Evolutionary conservation across 2,329 filamentous ascomycete genomes (phyloP).

Genomic region (Colletotrichum spinosum): DNA sequence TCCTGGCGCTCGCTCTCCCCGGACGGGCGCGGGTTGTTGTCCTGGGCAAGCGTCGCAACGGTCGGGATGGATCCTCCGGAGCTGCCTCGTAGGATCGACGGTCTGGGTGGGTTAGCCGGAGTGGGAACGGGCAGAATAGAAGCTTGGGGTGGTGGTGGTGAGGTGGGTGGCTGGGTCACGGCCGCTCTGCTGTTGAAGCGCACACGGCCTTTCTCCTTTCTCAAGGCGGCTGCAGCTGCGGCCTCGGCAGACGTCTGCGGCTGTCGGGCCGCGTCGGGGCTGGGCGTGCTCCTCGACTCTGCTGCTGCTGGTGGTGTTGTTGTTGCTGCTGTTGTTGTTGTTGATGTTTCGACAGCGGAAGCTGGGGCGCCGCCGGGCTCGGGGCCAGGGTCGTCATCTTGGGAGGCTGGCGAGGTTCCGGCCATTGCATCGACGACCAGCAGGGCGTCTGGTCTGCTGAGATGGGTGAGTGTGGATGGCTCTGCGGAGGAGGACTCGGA

Average conservation of each 20-base stretch:
- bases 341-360: not conserved
- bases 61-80: constrained; percentile 53
- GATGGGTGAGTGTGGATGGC: not conserved
- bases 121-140: constrained; percentile 17
- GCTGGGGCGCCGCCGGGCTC: constrained; percentile 22
- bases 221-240: constrained; percentile 41
- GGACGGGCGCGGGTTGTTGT: constrained; percentile 15
- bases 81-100: constrained; percentile 56
- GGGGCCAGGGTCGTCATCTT: constrained; percentile 37
- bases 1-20: constrained; percentile 41
- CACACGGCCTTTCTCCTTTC: constrained; percentile 60
- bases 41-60: constrained; percentile 22
- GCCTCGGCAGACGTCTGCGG: constrained; percentile 20
- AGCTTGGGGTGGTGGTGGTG: constrained; percentile 27
- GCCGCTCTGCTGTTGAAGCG: constrained; percentile 60
- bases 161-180: constrained; percentile 43
- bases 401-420: constrained; percentile 25
- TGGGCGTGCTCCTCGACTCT: constrained; percentile 3
- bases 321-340: constrained; percentile 6
- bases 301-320: constrained; percentile 12
- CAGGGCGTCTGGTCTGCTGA: constrained; percentile 16
- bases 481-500: not conserved
- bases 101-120: constrained; percentile 19
- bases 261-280: constrained; percentile 7
- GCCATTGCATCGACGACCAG: constrained; percentile 38